Percentiles rank a stretch among this genome's conserved stretches.
Conservation (phyloP, 2,329 filamentous ascomycete genomes). For the Emericellopsis cladophorae region DNA sequence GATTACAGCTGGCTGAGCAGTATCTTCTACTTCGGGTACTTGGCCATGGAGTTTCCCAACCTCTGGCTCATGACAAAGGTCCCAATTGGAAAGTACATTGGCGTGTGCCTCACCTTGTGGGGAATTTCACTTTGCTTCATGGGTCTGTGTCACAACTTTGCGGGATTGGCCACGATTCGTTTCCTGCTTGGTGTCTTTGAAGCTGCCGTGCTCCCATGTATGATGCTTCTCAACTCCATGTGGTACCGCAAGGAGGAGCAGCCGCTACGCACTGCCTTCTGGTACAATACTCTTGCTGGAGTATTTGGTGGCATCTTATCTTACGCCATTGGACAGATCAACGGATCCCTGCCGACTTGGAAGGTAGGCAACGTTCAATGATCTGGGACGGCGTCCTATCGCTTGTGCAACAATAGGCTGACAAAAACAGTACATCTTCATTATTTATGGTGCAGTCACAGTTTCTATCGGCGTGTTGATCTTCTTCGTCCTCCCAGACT, state of each 20-base stretch:
- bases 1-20: slow-evolving; percentile 6
- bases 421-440: slow-evolving; percentile 7
- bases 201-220: slow-evolving; percentile 12
- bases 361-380: not conserved
- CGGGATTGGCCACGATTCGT: slow-evolving; percentile 10
- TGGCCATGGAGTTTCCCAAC: not conserved
- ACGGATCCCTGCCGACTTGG: slow-evolving; percentile 10
- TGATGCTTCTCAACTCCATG: slow-evolving; percentile 15
- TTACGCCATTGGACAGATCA: slow-evolving; percentile 14
- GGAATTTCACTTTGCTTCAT: slow-evolving; percentile 11
- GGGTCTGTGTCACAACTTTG: slow-evolving; percentile 10
- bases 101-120: slow-evolving; percentile 9
- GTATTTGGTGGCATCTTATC: slow-evolving; percentile 17
- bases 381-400: not conserved
- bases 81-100: slow-evolving; percentile 8
- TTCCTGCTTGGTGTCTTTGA: slow-evolving; percentile 17
- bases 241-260: slow-evolving; percentile 19
- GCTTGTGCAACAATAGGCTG: not conserved
- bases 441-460: slow-evolving; percentile 9
- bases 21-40: slow-evolving; percentile 1
- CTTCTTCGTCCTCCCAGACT: slow-evolving; percentile 5
- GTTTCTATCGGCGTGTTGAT: slow-evolving; percentile 5
- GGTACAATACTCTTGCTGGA: slow-evolving; percentile 16
- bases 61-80: slow-evolving; percentile 9
- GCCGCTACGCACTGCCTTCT: slow-evolving; percentile 16